Base-by-base conservation (phyloP, 495 filamentous ascomycete genomes). In the Venustampulla echinocandica region DNA sequence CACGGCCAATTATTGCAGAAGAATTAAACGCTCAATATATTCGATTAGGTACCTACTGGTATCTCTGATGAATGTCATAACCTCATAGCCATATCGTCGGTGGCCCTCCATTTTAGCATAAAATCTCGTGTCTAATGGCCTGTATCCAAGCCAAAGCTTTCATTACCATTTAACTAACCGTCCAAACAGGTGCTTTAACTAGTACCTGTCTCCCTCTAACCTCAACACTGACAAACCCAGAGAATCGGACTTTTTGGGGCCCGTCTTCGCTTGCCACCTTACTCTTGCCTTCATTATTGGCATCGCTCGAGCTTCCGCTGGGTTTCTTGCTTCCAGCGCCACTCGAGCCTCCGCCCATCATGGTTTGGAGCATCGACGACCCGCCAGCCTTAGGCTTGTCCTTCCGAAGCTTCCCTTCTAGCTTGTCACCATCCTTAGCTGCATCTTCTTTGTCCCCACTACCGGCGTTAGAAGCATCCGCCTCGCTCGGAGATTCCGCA, bases 151-250 rank as follows among this genome's bases (percentile, higher is more conserved):
- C 33, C 33, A n/a, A 4, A 6, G 5, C 18, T 15, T 15, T 35
- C 33, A 35, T 35, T 35, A 35, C 18, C 33, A 35, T 50, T 34
- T 48, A 53, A 30, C 37, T 35, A n/a, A 58, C 32, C n/a, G 51
- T 67, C 78, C 85, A 98, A n/a, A 96, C 86, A 13, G 93, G 89
- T 30, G 92, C 84, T 68, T 95, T 95, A 15, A 83, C 71, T 57
- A 98, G 65, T 43, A 95, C 83, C 61, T 82, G 87, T 54, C 84
- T 71, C 1, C 85, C 84, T 47, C 88, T 70, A 5, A 97, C 87
- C 63, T 95, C 87, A 7, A 94, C 83, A 0, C 79, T 81, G 36
- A 96, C 68, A 58, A 95, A 95, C 1, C 84, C 83, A 15, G 90
- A 79, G 59, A 96, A 81, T 21, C 92, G 75, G 36, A 97, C 81